Conservation (phyloP, 805 yeast species). For the Candida nanaspora region DNA sequence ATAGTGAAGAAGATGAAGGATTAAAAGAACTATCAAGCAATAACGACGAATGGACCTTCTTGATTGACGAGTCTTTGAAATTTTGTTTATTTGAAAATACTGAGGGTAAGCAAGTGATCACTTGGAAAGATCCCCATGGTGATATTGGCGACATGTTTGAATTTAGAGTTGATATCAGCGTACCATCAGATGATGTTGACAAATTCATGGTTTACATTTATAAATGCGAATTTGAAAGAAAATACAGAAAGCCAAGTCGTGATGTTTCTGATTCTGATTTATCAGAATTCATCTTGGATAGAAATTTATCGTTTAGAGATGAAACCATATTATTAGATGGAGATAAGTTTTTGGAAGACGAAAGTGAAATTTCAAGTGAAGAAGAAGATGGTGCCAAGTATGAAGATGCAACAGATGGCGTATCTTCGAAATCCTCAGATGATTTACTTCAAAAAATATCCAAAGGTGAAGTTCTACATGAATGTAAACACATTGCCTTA, state of each 20-base stretch:
- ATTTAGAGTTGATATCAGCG: conserved; percentile 60
- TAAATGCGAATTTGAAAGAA: conserved; percentile 70
- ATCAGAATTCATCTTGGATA: conserved; percentile 46
- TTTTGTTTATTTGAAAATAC: conserved; percentile 45
- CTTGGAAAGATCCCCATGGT: conserved; percentile 83
- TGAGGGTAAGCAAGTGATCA: conserved; percentile 50
- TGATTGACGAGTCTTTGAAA: conserved; percentile 53
- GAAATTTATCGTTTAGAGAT: conserved; percentile 13
- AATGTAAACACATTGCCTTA: conserved; percentile 18
- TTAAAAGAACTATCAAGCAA: conserved; percentile 23
- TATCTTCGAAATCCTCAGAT: neutral
- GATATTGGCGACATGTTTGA: conserved; percentile 81
- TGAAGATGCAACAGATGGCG: conserved; percentile 18
- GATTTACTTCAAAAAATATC: neutral
- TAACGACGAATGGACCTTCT: conserved; percentile 65
- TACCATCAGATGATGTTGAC: conserved; percentile 49
- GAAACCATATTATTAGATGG: conserved; percentile 13
- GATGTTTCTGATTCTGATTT: conserved; percentile 41
- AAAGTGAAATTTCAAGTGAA: conserved; percentile 24
- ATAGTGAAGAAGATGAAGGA: conserved; percentile 30
- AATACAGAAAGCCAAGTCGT: conserved; percentile 49
- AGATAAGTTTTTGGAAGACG: conserved; percentile 2
- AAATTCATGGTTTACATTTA: conserved; percentile 55
- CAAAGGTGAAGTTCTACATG: conserved; percentile 12
- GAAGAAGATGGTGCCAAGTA: conserved; percentile 20